These are phyloP conservation scores for Monilinia laxa DNA, from an alignment of 2,329 filamentous ascomycete species.

Conservation along the genomic window DNA sequence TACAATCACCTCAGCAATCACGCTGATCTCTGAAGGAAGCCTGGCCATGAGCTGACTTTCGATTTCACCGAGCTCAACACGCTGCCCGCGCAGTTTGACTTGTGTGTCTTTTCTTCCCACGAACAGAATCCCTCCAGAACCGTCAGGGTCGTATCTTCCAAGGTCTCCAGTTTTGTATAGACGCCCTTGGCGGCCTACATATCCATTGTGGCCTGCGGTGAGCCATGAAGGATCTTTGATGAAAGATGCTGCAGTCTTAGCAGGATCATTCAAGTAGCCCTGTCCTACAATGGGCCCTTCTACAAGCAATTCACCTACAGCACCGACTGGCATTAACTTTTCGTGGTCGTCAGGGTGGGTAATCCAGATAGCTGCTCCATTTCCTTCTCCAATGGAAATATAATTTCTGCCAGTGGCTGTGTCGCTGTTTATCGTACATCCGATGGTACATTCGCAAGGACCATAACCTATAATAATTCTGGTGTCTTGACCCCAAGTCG, in stretches of 20 bases:
- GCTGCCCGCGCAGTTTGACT: slow-evolving; percentile 65
- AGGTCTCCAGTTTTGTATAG: slow-evolving; percentile 63
- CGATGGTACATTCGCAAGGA: slow-evolving; percentile 37
- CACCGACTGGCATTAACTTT: slow-evolving; percentile 32
- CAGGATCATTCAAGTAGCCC: slow-evolving; percentile 59
- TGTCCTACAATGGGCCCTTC: slow-evolving; percentile 59
- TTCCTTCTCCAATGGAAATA: slow-evolving; percentile 27
- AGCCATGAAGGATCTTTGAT: slow-evolving; percentile 55
- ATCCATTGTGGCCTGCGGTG: slow-evolving; percentile 1
- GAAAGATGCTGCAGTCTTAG: slow-evolving; percentile 58
- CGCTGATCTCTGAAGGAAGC: slow-evolving; percentile 41
- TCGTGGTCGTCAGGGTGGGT: slow-evolving; percentile 30
- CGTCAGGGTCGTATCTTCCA: slow-evolving; percentile 52
- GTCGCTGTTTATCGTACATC: slow-evolving; percentile 20
- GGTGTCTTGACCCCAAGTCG: slow-evolving; percentile 42
- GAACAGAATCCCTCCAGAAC: slow-evolving; percentile 49
- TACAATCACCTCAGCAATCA: slow-evolving; percentile 41
- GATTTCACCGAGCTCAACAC: slow-evolving; percentile 59
- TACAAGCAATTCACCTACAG: slow-evolving; percentile 37
- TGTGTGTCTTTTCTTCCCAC: slow-evolving; percentile 66
- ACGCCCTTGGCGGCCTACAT: slow-evolving; percentile 44
- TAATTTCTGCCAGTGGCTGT: slow-evolving; percentile 26
- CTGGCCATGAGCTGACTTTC: slow-evolving; percentile 45
- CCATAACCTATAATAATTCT: slow-evolving; percentile 47
- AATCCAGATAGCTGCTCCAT: slow-evolving; percentile 43